These are phyloP conservation scores for Pestalotiopsis sp. DNA, from an alignment of 2,329 filamentous ascomycete species.

Conservation along the genomic window DNA sequence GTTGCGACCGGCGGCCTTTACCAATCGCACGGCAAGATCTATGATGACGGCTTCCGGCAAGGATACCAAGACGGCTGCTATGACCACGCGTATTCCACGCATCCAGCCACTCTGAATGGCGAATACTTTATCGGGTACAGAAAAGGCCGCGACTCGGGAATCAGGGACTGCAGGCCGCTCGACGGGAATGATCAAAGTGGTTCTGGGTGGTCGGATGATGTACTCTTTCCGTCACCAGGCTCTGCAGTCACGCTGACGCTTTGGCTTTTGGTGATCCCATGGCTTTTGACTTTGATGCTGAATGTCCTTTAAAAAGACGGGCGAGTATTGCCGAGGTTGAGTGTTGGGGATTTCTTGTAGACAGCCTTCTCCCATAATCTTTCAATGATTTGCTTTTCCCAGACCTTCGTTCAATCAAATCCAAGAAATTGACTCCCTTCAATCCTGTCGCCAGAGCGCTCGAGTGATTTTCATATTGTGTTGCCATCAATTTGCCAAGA, in stretches of 20 bases:
- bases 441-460: no score
- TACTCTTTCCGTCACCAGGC: neutral
- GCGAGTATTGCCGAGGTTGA: neutral
- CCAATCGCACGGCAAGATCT: neutral
- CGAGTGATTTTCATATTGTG: neutral
- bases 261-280: neutral
- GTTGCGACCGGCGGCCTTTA: neutral
- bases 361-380: neutral
- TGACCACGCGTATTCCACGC: neutral
- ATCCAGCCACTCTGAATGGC: neutral
- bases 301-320: neutral
- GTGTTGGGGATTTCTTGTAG: neutral
- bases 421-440: no score
- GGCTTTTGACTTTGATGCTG: neutral
- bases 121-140: neutral
- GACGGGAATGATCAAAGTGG: neutral
- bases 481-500: constrained; percentile 2
- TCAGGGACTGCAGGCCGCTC: neutral
- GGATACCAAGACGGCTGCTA: neutral
- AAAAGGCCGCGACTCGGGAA: neutral
- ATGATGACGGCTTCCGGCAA: neutral
- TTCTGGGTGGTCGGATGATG: neutral
- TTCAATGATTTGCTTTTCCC: no score
- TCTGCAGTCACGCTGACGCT: neutral
- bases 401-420: no score